These are phyloP conservation scores for Pichia sporocuriosa DNA, from an alignment of 805 yeast species.

Conservation along the genomic window DNA sequence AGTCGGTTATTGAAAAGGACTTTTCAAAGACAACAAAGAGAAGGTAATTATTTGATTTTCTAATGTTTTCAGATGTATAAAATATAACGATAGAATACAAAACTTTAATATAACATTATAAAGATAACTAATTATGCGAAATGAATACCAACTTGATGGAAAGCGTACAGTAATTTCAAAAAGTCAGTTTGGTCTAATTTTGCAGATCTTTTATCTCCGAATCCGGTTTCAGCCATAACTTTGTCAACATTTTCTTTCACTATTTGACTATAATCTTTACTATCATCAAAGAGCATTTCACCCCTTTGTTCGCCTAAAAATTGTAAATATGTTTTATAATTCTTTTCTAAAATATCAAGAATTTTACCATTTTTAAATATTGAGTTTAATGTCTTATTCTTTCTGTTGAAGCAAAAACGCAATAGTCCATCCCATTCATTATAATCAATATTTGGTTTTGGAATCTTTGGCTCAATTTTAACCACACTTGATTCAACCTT, in stretches of 20 bases:
- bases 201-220: constrained; percentile 81
- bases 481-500: constrained; percentile 97
- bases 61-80: no score
- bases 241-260: constrained; percentile 66
- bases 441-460: constrained; percentile 90
- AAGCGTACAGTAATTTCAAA: constrained; percentile 76
- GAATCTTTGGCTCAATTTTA: constrained; percentile 82
- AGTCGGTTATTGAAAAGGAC: constrained; percentile 77
- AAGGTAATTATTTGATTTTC: no score
- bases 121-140: constrained; percentile 52
- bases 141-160: constrained; percentile 95
- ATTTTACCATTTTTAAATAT: constrained; percentile 83
- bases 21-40: constrained; percentile 40
- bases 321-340: constrained; percentile 73
- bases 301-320: constrained; percentile 40
- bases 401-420: constrained; percentile 86
- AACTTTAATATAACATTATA: not conserved
- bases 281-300: constrained; percentile 38
- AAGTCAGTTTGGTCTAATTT: constrained; percentile 95
- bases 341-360: constrained; percentile 74
- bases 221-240: constrained; percentile 74
- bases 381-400: constrained; percentile 87
- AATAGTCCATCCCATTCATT: constrained; percentile 96
- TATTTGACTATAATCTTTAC: constrained; percentile 35
- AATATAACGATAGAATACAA: not conserved